Evolutionary conservation across 306 rosid species (phyloP).

Genomic region (Quercus rubra): DNA sequence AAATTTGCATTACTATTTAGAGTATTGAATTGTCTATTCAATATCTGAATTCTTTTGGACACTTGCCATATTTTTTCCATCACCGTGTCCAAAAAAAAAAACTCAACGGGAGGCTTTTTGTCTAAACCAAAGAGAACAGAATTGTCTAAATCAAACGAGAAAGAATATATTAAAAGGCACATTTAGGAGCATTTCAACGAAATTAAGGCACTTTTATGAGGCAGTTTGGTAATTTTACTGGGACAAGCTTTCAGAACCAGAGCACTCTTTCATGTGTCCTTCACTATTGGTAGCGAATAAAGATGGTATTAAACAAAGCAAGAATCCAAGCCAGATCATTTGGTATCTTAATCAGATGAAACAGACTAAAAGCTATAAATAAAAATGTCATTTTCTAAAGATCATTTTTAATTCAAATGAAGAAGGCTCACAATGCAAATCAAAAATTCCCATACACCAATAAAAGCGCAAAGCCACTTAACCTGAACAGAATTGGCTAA

Average conservation of each 20-base stretch:
- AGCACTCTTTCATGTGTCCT: not conserved
- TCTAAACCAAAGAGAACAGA: too few species aligned
- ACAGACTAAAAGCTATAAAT: not conserved
- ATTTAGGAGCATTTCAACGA: not conserved
- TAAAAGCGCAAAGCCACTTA: too few species aligned
- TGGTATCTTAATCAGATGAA: not conserved
- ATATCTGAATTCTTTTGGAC: too few species aligned
- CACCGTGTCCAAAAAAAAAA: too few species aligned
- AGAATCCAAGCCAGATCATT: not conserved
- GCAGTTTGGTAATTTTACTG: not conserved
- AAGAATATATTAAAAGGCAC: not conserved
- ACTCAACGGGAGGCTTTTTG: too few species aligned
- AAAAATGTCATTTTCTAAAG: not conserved
- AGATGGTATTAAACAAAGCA: not conserved
- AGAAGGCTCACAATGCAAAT: not conserved
- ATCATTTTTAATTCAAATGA: not conserved
- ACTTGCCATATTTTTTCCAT: too few species aligned
- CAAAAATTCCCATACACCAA: not conserved
- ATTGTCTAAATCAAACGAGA: too few species aligned
- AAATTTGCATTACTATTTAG: too few species aligned
- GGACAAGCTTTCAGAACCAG: not conserved
- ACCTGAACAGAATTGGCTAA: not conserved
- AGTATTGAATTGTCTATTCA: too few species aligned
- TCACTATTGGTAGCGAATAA: not conserved
- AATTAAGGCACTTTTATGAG: not conserved